Base-by-base conservation (phyloP, 1,139 yeast species). In the Debaryomycetaceae sp. region DNA sequence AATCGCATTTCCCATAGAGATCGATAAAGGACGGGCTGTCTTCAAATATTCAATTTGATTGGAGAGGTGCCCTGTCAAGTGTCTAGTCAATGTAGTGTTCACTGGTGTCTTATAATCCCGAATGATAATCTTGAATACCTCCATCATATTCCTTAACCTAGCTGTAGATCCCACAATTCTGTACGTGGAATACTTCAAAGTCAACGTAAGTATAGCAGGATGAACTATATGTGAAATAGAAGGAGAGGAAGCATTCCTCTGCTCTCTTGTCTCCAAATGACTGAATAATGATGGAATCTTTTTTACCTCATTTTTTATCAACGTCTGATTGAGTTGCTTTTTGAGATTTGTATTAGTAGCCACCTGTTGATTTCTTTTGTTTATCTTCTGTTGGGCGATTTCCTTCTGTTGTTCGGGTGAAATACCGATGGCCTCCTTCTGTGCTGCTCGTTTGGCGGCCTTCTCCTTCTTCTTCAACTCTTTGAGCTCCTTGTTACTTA, bases 1-100 rank as follows among this genome's bases (percentile, higher is more conserved):
- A 52, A 95, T 95, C 3, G 98, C 95, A 67, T 91, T 93, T 43
- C 99, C 99, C 99, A 95, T 95, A 1, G 96, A 81, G 7, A 91
- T 87, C 46, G 95, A 83, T 45, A 95, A 73, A 0, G 98, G 98
- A 51, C 99, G 81, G 1, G 97, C 93, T 8, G 91, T 82, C 58
- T 89, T 93, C 54, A 95, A 72, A 54, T 87, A 89, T 59, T 93
- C 99, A 53, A 95, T 95, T 65, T 95, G 99, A 57, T 87, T 90
- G n/a, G 96, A 83, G 50, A 95, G 74, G 60, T 90, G 93, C 24
- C 86, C 84, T 0, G 97, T 90, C 57, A 95, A 76, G 65, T 91
- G 88, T 69, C 99, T 81, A 35, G 93, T 83, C 53, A 95, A 74
- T 1, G 96, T 85, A 11, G 95, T 86, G 46, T 88, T 91, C 38